Percentiles rank a stretch among this genome's conserved stretches.
phyloP scores from a whole-genome alignment of 768 basidiomycete species.

The Mycena albidolilacea region DNA sequence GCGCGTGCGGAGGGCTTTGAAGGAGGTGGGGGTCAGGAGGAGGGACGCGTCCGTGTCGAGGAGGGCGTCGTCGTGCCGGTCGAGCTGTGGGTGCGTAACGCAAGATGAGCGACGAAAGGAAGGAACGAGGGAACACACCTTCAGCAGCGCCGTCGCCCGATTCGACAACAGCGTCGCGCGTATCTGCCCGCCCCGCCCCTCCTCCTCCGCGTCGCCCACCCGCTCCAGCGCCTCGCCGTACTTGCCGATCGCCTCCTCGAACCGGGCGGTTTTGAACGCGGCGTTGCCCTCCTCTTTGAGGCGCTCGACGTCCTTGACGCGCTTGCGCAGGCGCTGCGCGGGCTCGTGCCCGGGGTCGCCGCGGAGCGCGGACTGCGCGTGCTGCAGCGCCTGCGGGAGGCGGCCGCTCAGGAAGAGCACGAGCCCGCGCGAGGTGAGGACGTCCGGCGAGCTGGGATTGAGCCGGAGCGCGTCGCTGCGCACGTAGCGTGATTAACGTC shows the following conservation, averaged over 20 bases:
- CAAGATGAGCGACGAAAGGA: background rate
- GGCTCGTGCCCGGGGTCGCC: constrained; percentile 83
- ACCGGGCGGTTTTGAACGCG: constrained; percentile 75
- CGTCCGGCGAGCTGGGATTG: constrained; percentile 83
- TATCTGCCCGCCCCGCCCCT: constrained; percentile 85
- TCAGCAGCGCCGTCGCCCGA: constrained; percentile 85
- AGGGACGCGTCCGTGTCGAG: constrained; percentile 81
- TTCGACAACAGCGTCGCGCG: constrained; percentile 87
- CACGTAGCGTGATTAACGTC: background rate
- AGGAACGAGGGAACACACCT: constrained; percentile 58
- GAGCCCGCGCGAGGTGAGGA: constrained; percentile 82
- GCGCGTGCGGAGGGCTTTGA: constrained; percentile 90
- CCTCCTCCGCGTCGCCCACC: constrained; percentile 77
- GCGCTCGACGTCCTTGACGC: constrained; percentile 86
- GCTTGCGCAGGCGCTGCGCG: constrained; percentile 80
- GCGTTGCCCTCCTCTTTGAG: constrained; percentile 89
- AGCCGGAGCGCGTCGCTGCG: constrained; percentile 81
- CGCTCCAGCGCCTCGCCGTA: constrained; percentile 84
- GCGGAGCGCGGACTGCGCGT: constrained; percentile 78
- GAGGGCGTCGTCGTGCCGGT: constrained; percentile 77
- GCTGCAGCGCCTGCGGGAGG: constrained; percentile 79
- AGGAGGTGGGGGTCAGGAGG: constrained; percentile 71
- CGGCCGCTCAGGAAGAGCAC: constrained; percentile 83
- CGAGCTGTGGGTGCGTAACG: constrained; percentile 59
- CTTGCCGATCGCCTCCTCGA: constrained; percentile 74